These are phyloP conservation scores for Melampsora americana DNA, from an alignment of 1,284 basidiomycete genomes.

Conservation along the genomic window DNA sequence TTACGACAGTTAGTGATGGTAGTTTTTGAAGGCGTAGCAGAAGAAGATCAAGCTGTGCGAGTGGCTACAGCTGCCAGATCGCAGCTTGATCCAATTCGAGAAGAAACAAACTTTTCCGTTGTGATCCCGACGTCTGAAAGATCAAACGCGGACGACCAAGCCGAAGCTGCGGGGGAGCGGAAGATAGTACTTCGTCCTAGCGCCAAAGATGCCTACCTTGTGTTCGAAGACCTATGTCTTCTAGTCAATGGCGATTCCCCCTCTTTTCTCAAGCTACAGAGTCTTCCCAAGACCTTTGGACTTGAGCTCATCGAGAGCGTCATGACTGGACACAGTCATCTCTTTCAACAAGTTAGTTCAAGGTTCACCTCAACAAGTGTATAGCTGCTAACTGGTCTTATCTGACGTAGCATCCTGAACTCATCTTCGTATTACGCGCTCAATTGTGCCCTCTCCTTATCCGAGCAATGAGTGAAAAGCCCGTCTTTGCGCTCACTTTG, in stretches of 20 bases:
- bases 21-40: conserved; percentile 87
- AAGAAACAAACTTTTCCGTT: conserved; percentile 39
- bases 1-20: conserved; percentile 96
- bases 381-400: conserved; percentile 12
- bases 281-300: conserved; percentile 86
- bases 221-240: conserved; percentile 85
- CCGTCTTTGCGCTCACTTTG: conserved; percentile 79
- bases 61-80: conserved; percentile 50
- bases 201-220: conserved; percentile 76
- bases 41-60: conserved; percentile 62
- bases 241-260: conserved; percentile 71
- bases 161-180: conserved; percentile 25
- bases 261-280: conserved; percentile 76
- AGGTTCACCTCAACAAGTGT: not conserved
- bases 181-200: conserved; percentile 68
- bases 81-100: conserved; percentile 41
- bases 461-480: conserved; percentile 75
- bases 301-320: conserved; percentile 95
- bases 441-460: conserved; percentile 86
- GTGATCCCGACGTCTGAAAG: conserved; percentile 41
- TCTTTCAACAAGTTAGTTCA: conserved; percentile 70
- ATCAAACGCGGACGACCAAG: conserved; percentile 43
- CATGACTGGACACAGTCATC: conserved; percentile 83
- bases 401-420: conserved; percentile 66
- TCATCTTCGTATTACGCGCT: conserved; percentile 76